These are phyloP conservation scores for Lasiosphaeria ovina DNA, from an alignment of 495 filamentous ascomycete species.

Conservation along the genomic window DNA sequence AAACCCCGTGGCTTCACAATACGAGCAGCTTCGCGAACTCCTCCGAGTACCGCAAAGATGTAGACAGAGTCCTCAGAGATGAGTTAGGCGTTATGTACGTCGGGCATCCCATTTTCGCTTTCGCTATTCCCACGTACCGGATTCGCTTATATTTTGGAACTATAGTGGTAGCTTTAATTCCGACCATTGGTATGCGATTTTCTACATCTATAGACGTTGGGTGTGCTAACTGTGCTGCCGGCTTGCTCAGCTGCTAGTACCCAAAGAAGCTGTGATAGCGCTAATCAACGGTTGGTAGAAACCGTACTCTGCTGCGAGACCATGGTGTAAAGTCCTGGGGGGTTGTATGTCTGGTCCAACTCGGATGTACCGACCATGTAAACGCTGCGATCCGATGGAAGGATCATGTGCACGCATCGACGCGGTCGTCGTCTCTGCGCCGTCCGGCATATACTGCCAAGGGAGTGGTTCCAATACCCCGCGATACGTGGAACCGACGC, in stretches of 20 bases:
- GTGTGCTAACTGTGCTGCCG: too few species aligned
- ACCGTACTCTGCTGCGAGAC: too few species aligned
- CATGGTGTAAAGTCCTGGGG: background rate
- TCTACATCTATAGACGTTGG: too few species aligned
- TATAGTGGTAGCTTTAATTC: too few species aligned
- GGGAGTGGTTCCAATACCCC: background rate
- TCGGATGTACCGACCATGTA: background rate
- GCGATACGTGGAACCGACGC: background rate
- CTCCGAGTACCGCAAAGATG: slow-evolving; percentile 41
- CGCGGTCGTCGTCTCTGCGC: background rate
- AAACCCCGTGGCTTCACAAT: slow-evolving; percentile 44
- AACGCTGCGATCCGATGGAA: background rate
- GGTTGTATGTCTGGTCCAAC: background rate
- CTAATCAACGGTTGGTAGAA: too few species aligned
- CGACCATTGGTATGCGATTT: too few species aligned
- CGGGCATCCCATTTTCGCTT: too few species aligned
- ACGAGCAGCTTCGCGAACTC: slow-evolving; percentile 44
- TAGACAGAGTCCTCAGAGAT: slow-evolving; percentile 40
- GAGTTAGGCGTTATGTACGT: slow-evolving; percentile 39
- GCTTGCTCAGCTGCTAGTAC: too few species aligned
- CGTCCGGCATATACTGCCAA: background rate
- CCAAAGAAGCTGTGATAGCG: too few species aligned
- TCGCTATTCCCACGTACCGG: too few species aligned
- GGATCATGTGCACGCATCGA: background rate
- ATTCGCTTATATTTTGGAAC: too few species aligned